phyloP scores from a whole-genome alignment of 345 rosid genomes.

The Rhizophora mangle region DNA sequence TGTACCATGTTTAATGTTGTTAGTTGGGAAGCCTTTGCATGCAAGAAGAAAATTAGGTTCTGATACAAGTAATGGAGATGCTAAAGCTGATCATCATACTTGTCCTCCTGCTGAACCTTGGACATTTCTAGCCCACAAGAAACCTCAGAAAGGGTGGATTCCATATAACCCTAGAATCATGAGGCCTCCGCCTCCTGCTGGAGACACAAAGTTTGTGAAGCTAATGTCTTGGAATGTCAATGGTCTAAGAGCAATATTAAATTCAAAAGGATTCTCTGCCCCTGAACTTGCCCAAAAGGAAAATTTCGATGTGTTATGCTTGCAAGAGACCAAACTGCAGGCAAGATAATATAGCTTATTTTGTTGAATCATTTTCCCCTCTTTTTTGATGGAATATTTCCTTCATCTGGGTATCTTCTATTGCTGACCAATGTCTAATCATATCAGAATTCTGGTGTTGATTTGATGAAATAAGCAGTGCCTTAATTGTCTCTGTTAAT shows the following conservation, averaged over 20 bases:
- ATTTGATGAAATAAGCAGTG: neutral
- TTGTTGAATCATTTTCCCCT: neutral
- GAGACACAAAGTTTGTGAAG: slow-evolving; percentile 49
- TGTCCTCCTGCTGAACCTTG: slow-evolving; percentile 65
- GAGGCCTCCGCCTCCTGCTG: slow-evolving; percentile 59
- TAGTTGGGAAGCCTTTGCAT: slow-evolving; percentile 32
- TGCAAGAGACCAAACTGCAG: slow-evolving; percentile 95
- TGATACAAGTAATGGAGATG: slow-evolving; percentile 25
- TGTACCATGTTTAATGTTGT: slow-evolving; percentile 11
- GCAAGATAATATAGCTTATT: slow-evolving; percentile 27
- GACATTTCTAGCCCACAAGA: slow-evolving; percentile 86
- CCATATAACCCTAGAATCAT: slow-evolving; percentile 75
- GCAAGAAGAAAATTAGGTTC: slow-evolving; percentile 35
- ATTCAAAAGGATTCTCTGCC: slow-evolving; percentile 66
- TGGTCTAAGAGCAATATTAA: slow-evolving; percentile 80
- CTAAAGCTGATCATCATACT: slow-evolving; percentile 20
- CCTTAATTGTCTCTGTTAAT: neutral
- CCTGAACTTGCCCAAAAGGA: slow-evolving; percentile 80
- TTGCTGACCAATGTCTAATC: neutral
- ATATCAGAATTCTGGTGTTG: neutral
- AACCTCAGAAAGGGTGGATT: slow-evolving; percentile 82
- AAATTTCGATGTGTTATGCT: slow-evolving; percentile 78
- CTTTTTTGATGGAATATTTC: neutral
- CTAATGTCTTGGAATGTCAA: slow-evolving; percentile 96
- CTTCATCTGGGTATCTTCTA: neutral